Evolutionary conservation across 2,329 filamentous ascomycete species (phyloP).

Genomic region (Penicillium italicum): DNA sequence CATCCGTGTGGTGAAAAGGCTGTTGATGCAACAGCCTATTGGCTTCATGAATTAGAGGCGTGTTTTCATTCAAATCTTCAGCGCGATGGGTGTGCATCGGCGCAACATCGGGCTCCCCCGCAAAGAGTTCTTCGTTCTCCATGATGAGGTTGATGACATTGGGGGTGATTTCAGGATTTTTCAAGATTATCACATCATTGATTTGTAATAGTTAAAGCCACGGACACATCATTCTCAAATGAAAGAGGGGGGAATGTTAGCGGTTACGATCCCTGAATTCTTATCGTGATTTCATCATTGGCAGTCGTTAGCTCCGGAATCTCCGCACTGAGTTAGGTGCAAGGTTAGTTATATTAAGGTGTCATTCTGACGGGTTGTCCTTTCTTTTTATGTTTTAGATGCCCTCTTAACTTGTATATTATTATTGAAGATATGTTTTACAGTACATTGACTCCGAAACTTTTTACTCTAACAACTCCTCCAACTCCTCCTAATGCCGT

Average conservation of each 20-base stretch:
- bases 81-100: constrained; percentile 14
- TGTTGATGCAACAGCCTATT: neutral
- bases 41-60: neutral
- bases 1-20: neutral
- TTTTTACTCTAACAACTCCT: constrained; percentile 6
- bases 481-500: neutral
- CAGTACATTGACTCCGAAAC: constrained; percentile 3
- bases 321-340: constrained; percentile 1
- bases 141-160: constrained; percentile 18
- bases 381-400: neutral
- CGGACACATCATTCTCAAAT: neutral
- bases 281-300: constrained; percentile 4
- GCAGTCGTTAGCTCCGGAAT: constrained; percentile 6
- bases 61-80: constrained; percentile 1
- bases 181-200: neutral
- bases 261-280: neutral
- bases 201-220: constrained; percentile 3
- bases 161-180: neutral
- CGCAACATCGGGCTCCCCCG: constrained; percentile 32
- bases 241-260: constrained; percentile 1
- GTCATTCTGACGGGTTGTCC: neutral
- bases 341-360: neutral
- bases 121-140: constrained; percentile 35
- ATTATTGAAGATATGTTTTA: neutral
- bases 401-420: neutral